Conservation (phyloP, 2,329 filamentous ascomycete genomes). For the Cercospora canescens region DNA sequence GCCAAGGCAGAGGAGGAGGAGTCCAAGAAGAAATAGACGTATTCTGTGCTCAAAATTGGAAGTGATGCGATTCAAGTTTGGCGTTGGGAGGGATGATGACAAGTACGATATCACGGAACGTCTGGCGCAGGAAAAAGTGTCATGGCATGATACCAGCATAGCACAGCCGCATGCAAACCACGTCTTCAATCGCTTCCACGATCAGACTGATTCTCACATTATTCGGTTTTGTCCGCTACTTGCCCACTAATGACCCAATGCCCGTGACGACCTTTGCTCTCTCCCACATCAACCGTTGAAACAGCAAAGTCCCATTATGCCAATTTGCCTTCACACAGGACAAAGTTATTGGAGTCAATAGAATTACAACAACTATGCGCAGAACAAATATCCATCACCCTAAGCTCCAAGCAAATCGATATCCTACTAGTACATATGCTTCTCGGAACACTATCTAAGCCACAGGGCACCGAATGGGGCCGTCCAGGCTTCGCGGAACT, state of each 20-base stretch:
- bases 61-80: slow-evolving; percentile 27
- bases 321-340: not conserved
- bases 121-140: slow-evolving; percentile 24
- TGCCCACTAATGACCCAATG: not conserved
- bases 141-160: slow-evolving; percentile 26
- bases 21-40: slow-evolving; percentile 74
- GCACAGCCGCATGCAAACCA: slow-evolving; percentile 24
- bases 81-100: slow-evolving; percentile 25
- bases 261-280: not conserved
- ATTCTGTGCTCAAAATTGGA: slow-evolving; percentile 18
- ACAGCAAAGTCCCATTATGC: not conserved
- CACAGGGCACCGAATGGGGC: slow-evolving; percentile 14
- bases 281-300: not conserved
- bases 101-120: slow-evolving; percentile 22
- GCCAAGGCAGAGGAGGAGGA: slow-evolving; percentile 81
- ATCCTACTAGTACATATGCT: slow-evolving; percentile 10
- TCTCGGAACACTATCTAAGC: slow-evolving; percentile 13
- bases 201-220: not conserved
- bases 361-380: slow-evolving; percentile 4
- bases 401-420: not conserved
- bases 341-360: not conserved
- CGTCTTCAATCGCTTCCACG: slow-evolving; percentile 27
- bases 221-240: not conserved
- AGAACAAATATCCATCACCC: not conserved
- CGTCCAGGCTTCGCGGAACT: slow-evolving; percentile 12